A percentile compares a stretch with the other conserved stretches of the same genome.
phyloP scores from a whole-genome alignment of 2,329 filamentous ascomycete species.

The Trichoderma arundinaceum region DNA sequence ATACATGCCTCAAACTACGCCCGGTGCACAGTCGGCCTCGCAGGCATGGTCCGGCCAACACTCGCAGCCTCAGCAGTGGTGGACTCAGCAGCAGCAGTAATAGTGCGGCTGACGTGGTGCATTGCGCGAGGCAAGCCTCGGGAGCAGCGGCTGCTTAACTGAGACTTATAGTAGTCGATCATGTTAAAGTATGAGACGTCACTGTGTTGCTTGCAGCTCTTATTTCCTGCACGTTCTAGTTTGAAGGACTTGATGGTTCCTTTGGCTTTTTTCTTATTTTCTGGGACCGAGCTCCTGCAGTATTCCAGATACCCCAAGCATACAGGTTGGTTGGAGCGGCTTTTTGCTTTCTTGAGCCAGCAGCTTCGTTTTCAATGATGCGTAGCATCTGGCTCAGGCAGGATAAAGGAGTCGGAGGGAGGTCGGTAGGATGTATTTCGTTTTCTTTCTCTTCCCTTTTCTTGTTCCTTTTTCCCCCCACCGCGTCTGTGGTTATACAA shows the following conservation, averaged over 20 bases:
- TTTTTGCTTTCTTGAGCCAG: conserved; percentile 42
- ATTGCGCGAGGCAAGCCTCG: background rate
- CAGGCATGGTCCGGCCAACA: conserved; percentile 65
- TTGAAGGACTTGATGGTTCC: conserved; percentile 30
- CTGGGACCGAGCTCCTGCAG: conserved; percentile 39
- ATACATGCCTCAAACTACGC: conserved; percentile 69
- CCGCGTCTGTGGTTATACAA: background rate
- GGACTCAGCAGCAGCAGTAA: conserved; percentile 58
- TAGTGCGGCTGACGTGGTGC: conserved; percentile 37
- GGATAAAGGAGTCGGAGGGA: conserved; percentile 49
- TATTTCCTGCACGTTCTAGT: conserved; percentile 30
- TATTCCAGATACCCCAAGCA: conserved; percentile 45
- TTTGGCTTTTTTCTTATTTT: conserved; percentile 22
- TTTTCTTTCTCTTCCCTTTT: background rate
- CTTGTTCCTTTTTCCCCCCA: background rate
- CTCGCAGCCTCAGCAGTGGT: conserved; percentile 65
- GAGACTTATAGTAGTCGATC: background rate
- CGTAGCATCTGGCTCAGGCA: conserved; percentile 44
- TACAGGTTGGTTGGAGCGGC: conserved; percentile 45
- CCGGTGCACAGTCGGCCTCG: conserved; percentile 55
- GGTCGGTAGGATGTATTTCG: conserved; percentile 30
- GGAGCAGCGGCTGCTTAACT: background rate
- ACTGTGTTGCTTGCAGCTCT: conserved; percentile 7
- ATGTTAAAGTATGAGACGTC: background rate
- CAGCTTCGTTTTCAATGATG: conserved; percentile 41